Conservation (phyloP, 345 rosid genomes). For the Eucalyptus curtisii region DNA sequence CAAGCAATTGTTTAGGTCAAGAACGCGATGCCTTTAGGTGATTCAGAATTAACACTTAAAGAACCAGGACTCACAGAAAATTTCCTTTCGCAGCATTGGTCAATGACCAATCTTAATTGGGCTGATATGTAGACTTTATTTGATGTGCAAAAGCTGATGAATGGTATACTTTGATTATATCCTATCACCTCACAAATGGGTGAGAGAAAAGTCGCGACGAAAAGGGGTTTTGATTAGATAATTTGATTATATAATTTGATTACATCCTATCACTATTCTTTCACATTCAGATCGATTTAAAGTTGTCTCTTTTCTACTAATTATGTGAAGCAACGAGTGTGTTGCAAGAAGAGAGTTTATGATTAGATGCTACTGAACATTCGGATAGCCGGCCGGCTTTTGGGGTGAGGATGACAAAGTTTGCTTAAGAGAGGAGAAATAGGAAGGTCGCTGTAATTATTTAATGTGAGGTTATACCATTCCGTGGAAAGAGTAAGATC, state of each 20-base stretch:
- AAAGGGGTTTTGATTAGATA: too few species aligned
- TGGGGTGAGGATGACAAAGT: background rate
- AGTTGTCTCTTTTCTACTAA: background rate
- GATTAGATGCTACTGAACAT: background rate
- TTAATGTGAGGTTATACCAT: background rate
- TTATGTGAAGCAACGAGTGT: background rate
- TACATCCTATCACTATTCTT: background rate
- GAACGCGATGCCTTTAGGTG: fast-evolving
- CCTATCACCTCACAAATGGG: background rate
- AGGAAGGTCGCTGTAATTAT: background rate
- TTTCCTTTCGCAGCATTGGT: background rate
- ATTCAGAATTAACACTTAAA: background rate
- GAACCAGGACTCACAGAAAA: background rate
- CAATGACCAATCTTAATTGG: background rate
- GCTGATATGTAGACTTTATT: background rate
- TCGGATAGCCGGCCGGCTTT: background rate
- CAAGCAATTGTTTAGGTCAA: too few species aligned
- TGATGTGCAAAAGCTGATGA: background rate
- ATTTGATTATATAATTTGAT: too few species aligned
- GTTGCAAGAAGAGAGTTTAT: background rate
- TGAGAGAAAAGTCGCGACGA: fast-evolving
- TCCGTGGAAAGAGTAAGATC: background rate
- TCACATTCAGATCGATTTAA: background rate
- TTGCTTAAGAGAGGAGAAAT: background rate
- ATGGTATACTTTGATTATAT: background rate